Percentiles rank a stretch among this genome's conserved stretches.
Conservation (phyloP, 148 eudicot species). For the Dianthus caryophyllus region DNA sequence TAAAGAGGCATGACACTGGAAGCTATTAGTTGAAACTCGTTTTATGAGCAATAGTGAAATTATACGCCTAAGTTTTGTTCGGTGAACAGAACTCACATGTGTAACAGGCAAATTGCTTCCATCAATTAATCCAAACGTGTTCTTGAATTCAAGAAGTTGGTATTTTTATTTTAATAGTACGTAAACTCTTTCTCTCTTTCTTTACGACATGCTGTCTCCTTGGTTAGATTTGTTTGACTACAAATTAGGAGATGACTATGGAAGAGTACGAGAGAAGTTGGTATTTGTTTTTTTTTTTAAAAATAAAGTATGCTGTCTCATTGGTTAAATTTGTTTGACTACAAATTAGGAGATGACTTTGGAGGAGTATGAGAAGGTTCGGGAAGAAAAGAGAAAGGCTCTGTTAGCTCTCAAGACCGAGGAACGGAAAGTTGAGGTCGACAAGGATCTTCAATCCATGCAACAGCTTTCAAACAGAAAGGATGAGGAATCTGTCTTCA, state of each 20-base stretch:
- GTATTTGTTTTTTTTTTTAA: too few species aligned
- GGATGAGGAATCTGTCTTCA: slow-evolving; percentile 54
- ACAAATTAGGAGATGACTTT: slow-evolving; percentile 77
- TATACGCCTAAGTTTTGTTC: too few species aligned
- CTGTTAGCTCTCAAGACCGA: slow-evolving; percentile 56
- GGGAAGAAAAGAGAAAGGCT: slow-evolving; percentile 88
- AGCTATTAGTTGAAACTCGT: too few species aligned
- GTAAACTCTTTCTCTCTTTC: too few species aligned
- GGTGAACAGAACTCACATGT: too few species aligned
- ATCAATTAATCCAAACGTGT: too few species aligned
- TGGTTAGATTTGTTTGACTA: neutral
- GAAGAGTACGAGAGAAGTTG: slow-evolving; percentile 88
- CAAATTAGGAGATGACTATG: slow-evolving; percentile 81
- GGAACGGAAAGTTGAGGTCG: slow-evolving; percentile 72
- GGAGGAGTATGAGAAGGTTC: slow-evolving; percentile 81
- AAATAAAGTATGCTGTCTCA: too few species aligned
- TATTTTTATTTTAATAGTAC: neutral
- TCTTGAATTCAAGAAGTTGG: neutral
- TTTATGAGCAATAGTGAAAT: too few species aligned
- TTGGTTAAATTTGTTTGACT: neutral
- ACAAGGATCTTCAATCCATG: slow-evolving; percentile 70
- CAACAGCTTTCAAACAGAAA: slow-evolving; percentile 82
- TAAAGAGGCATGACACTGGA: too few species aligned
- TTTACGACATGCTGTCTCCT: neutral
- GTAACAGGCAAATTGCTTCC: too few species aligned